These are phyloP conservation scores for Podila epicladia DNA, from an alignment of 192 early-diverging fungal genomes.

Conservation along the genomic window DNA sequence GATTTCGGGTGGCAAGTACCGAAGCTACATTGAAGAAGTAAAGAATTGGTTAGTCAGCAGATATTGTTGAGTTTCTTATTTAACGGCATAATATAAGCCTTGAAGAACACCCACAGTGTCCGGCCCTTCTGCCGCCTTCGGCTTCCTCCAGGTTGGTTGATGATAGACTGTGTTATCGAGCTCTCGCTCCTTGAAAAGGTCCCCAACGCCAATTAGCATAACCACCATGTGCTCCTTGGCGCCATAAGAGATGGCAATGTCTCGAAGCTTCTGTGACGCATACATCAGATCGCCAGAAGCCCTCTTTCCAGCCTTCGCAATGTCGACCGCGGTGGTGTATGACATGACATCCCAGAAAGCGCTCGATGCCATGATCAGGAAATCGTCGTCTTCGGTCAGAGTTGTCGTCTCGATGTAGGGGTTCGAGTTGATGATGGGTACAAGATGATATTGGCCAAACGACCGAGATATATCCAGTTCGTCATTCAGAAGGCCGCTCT, in stretches of 20 bases:
- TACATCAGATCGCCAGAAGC: slow-evolving; percentile 70
- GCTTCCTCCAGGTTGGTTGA: slow-evolving; percentile 50
- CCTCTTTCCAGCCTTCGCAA: slow-evolving; percentile 79
- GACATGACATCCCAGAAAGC: slow-evolving; percentile 85
- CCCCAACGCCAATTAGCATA: slow-evolving; percentile 88
- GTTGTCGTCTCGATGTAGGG: slow-evolving; percentile 79
- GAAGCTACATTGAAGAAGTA: slow-evolving; percentile 9
- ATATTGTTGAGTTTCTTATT: background rate
- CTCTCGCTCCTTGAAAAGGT: slow-evolving; percentile 70
- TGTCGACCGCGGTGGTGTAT: slow-evolving; percentile 84
- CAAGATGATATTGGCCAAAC: slow-evolving; percentile 88
- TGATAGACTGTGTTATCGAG: slow-evolving; percentile 20
- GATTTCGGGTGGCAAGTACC: slow-evolving; percentile 74
- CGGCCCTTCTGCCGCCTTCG: slow-evolving; percentile 57
- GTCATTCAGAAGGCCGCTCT: slow-evolving; percentile 76
- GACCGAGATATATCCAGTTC: slow-evolving; percentile 79
- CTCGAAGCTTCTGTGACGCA: slow-evolving; percentile 83
- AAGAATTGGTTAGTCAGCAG: background rate
- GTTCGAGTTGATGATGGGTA: slow-evolving; percentile 86
- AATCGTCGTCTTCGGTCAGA: slow-evolving; percentile 83
- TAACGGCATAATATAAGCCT: background rate
- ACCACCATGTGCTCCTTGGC: slow-evolving; percentile 84
- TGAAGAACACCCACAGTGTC: slow-evolving; percentile 56
- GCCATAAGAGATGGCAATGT: slow-evolving; percentile 86
- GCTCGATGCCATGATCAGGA: slow-evolving; percentile 78